Evolutionary conservation across 352 stramenopile genomes (phyloP), one percentile per base, ranked within the genome.

Genomic region (Stramenopiles sp.): DNA sequence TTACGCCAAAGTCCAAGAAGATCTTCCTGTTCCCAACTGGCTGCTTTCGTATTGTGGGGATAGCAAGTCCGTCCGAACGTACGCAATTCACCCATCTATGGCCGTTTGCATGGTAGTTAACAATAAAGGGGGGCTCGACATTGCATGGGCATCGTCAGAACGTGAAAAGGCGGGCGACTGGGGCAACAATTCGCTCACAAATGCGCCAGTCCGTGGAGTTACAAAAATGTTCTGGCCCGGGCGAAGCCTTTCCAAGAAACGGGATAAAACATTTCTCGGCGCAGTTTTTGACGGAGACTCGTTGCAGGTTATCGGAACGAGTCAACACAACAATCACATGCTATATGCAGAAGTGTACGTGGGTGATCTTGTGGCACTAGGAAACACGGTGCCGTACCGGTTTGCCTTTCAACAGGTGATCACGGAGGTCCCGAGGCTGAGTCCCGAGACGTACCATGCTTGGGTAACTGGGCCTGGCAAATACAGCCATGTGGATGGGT

Each of bases 311-410:
- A 25, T 63, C 25, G 43, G 12, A 18, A 63, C 43, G 25, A 63
- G 43, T 63, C 43, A 25, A 63, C 25, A 63, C 43, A 63, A 63
- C 43, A 63, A 63, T 25, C 43, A 63, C 25, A 63, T 63, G 43
- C 12, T 63, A 25, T 25, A 63, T 63, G 43, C 43, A 18, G 43
- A 63, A 63, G 43, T 25, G 25, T 63, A 18, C 25, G 43, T 63
- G 25, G 43, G 43, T 63, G 43, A 63, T 63, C 12, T 63, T 18
- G 12, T 63, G 25, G n/a, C n/a, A n/a, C n/a, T n/a, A n/a, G n/a
- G n/a, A n/a, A 63, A 63, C 25, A 18, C 43, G 25, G 12, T 63
- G 12, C 25, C 43, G 25, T 18, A 63, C 12, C 12, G 43, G 25
- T 63, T 63, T 63, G 12, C 25, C 12, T 63, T 63, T 63, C 43